phyloP scores from a whole-genome alignment of 2,329 filamentous ascomycete species.

The Penicillium sp. region DNA sequence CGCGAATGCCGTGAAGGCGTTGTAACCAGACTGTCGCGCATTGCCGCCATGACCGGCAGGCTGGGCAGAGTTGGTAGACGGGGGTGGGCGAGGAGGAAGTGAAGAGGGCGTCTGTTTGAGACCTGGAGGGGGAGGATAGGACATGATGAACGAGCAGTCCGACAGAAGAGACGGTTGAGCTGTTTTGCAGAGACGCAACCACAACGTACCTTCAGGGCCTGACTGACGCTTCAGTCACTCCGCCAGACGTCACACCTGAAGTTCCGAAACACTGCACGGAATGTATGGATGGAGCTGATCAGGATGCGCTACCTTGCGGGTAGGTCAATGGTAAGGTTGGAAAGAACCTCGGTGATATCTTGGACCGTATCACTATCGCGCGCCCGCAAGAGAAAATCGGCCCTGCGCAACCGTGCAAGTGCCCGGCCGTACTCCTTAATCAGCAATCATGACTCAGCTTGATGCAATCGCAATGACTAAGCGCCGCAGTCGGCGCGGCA shows the following conservation, averaged over 20 bases:
- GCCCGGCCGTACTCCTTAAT: neutral
- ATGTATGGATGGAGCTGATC: neutral
- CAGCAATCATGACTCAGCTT: neutral
- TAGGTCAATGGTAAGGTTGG: neutral
- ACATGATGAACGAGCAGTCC: slow-evolving; percentile 62
- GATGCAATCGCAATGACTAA: neutral
- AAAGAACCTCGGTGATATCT: neutral
- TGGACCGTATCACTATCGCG: neutral
- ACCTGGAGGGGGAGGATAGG: slow-evolving; percentile 84
- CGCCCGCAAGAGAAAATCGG: neutral
- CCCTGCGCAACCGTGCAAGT: neutral
- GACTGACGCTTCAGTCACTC: slow-evolving; percentile 34
- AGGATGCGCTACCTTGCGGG: neutral
- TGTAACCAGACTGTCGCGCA: slow-evolving; percentile 33
- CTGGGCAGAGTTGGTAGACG: slow-evolving; percentile 42
- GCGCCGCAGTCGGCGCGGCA: slow-evolving; percentile 1
- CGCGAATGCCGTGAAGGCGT: slow-evolving; percentile 57
- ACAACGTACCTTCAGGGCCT: slow-evolving; percentile 46
- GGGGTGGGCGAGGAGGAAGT: slow-evolving; percentile 75
- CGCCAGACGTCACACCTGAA: slow-evolving; percentile 36
- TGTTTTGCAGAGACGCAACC: slow-evolving; percentile 31
- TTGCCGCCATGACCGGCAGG: slow-evolving; percentile 35
- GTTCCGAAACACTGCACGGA: neutral
- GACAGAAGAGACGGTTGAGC: slow-evolving; percentile 32
- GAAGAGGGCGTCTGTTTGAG: slow-evolving; percentile 55